Percentiles rank a stretch among this genome's conserved stretches.
These are phyloP conservation scores for Pseudonitzschia multiseries DNA, from an alignment of 108 stramenopile species.

Conservation along the genomic window DNA sequence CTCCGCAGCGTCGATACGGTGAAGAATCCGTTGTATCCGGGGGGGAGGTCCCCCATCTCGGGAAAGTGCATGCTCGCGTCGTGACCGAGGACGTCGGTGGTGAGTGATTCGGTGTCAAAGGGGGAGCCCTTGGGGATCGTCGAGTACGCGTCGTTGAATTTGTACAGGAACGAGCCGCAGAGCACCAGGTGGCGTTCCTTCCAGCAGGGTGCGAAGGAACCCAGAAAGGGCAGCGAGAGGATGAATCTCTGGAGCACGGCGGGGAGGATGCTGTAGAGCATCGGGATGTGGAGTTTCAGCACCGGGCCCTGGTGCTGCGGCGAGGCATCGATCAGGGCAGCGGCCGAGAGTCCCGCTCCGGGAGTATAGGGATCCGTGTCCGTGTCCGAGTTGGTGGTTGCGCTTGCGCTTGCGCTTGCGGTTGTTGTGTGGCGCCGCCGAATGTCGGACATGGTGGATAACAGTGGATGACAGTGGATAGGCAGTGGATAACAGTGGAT, in stretches of 20 bases:
- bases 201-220: slow-evolving; percentile 62
- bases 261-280: slow-evolving; percentile 60
- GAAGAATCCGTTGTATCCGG: slow-evolving; percentile 47
- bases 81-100: slow-evolving; percentile 11
- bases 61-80: background rate
- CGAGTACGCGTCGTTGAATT: slow-evolving; percentile 55
- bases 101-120: slow-evolving; percentile 45
- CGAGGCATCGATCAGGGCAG: slow-evolving; percentile 45
- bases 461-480: no score
- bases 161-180: slow-evolving; percentile 76
- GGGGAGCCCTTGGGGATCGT: slow-evolving; percentile 66
- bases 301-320: slow-evolving; percentile 65
- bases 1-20: slow-evolving; percentile 58
- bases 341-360: slow-evolving; percentile 47
- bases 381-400: background rate
- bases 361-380: slow-evolving; percentile 14
- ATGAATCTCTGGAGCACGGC: slow-evolving; percentile 47
- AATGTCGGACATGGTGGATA: slow-evolving; percentile 16
- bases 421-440: slow-evolving; percentile 13
- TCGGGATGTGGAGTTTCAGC: slow-evolving; percentile 65
- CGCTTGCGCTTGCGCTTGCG: no score
- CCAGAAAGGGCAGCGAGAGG: slow-evolving; percentile 35
- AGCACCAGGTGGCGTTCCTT: slow-evolving; percentile 67
- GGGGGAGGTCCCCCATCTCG: slow-evolving; percentile 32
- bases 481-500: no score